Evolutionary conservation across 495 filamentous ascomycete species (phyloP), one percentile per base, ranked within the genome.

Genomic region (Hyaloscypha variabilis): DNA sequence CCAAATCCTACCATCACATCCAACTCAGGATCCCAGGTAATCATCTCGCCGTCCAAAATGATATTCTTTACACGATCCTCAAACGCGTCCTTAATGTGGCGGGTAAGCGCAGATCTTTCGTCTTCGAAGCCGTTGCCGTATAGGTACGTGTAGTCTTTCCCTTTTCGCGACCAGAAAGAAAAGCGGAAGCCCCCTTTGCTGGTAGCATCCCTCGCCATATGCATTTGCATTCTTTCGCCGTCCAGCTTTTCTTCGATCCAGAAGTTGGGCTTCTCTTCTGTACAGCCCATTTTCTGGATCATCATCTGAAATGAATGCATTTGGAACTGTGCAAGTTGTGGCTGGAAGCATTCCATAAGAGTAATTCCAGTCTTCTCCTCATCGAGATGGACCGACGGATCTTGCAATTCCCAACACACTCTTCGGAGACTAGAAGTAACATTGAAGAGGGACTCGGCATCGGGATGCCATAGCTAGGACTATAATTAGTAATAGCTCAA

Each of bases 211-310:
- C 91, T 82, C 25, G 82, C 76, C 91, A 97, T 97, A 71, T 99
- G 95, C 69, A 99, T 81, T 77, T 99, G 95, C 90, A 99, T 97
- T 55, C 95, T 83, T 78, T 99, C 95, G 6, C 95, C 95, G 71
- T 99, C 95, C 19, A 99, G 80, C 76, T 99, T 99, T 79, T 99
- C 95, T 73, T 99, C 95, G 42, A 98, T 94, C 93, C 93, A 99
- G 71, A 97, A 98, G 26, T 87, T 82, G 10, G 84, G 78, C 52
- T 94, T 87, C 4, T 91, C 86, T 55, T 90, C 86, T 1, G 85
- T 90, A 0, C 82, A 79, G 24, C 82, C 80, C 83, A 99, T 87
- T 36, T 86, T 87, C 14, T 82, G 77, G 28, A 97, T 86, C 82
- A 97, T 90, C 64, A 88, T 90, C n/a, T 90, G 85, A 69, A 98